Evolutionary conservation across 2,329 filamentous ascomycete species (phyloP).

Genomic region (Ophiostoma quercus): DNA sequence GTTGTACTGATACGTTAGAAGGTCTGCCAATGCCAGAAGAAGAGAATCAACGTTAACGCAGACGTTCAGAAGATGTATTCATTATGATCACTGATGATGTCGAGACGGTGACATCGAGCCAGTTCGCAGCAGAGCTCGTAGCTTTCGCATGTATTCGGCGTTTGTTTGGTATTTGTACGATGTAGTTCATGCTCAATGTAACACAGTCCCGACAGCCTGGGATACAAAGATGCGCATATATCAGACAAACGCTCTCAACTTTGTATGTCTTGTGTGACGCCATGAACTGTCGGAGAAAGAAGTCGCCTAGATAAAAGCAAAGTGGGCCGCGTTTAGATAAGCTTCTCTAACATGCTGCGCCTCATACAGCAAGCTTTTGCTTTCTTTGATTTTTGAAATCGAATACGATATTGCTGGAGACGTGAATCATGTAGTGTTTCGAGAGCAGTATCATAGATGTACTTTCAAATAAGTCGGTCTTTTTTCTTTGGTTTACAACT

Average conservation of each 20-base stretch:
- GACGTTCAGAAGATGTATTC: too few species aligned
- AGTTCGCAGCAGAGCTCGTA: not conserved
- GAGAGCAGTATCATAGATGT: too few species aligned
- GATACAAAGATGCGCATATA: not conserved
- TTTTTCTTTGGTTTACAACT: too few species aligned
- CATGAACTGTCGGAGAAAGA: not conserved
- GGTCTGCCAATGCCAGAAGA: too few species aligned
- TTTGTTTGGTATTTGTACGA: not conserved
- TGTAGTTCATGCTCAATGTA: not conserved
- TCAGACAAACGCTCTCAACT: not conserved
- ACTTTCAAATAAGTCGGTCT: too few species aligned
- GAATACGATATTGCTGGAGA: not conserved
- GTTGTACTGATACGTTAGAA: too few species aligned
- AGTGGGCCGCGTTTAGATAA: constrained; percentile 3
- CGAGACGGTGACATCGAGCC: not conserved
- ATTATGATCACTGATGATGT: too few species aligned
- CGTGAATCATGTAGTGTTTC: not conserved
- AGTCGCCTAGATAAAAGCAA: not conserved
- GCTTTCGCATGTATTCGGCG: not conserved
- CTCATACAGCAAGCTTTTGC: not conserved
- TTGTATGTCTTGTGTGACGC: not conserved
- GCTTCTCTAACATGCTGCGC: not conserved
- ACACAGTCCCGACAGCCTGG: constrained; percentile 2
- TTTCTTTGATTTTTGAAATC: too few species aligned
- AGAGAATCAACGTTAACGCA: too few species aligned